Percentiles rank a stretch among this genome's conserved stretches.
Evolutionary conservation across 768 basidiomycete species (phyloP).

Genomic region (Leccinum boreale): DNA sequence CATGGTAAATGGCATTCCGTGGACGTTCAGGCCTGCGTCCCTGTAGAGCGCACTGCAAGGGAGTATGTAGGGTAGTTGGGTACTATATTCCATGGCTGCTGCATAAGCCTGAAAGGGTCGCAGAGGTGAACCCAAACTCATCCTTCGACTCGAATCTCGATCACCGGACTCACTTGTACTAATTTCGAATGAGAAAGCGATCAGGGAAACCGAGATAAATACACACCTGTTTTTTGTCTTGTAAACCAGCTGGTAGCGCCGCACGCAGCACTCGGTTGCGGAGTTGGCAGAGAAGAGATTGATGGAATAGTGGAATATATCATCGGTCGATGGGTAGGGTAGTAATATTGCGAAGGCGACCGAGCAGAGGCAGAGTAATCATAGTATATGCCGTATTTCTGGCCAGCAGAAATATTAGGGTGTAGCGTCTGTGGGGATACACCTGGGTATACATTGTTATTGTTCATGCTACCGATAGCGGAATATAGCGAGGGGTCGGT

Average conservation of each 20-base stretch:
- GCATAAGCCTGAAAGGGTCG: slow-evolving; percentile 36
- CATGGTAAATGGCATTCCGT: slow-evolving; percentile 36
- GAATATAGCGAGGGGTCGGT: slow-evolving; percentile 52
- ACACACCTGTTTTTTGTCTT: slow-evolving; percentile 62
- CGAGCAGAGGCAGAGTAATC: slow-evolving; percentile 52
- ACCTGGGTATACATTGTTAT: slow-evolving; percentile 47
- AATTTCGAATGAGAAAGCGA: slow-evolving; percentile 8
- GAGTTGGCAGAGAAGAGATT: slow-evolving; percentile 52
- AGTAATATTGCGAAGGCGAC: slow-evolving; percentile 59
- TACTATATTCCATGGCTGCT: slow-evolving; percentile 46
- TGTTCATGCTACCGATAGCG: slow-evolving; percentile 42
- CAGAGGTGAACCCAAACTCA: not conserved
- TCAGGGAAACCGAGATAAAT: slow-evolving; percentile 5
- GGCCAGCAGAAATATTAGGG: slow-evolving; percentile 39
- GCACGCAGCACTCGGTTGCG: slow-evolving; percentile 39
- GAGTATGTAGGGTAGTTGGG: slow-evolving; percentile 44
- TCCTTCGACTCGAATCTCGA: not conserved
- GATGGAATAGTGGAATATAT: slow-evolving; percentile 53
- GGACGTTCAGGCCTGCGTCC: slow-evolving; percentile 31
- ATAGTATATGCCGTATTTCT: slow-evolving; percentile 55
- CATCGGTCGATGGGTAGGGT: slow-evolving; percentile 53
- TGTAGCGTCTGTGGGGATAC: slow-evolving; percentile 42
- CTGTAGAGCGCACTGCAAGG: slow-evolving; percentile 45
- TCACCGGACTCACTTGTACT: slow-evolving; percentile 43
- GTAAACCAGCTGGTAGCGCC: slow-evolving; percentile 33